These are phyloP conservation scores for Rugonectria rugulosa DNA, from an alignment of 2,329 filamentous ascomycete genomes.

Conservation along the genomic window DNA sequence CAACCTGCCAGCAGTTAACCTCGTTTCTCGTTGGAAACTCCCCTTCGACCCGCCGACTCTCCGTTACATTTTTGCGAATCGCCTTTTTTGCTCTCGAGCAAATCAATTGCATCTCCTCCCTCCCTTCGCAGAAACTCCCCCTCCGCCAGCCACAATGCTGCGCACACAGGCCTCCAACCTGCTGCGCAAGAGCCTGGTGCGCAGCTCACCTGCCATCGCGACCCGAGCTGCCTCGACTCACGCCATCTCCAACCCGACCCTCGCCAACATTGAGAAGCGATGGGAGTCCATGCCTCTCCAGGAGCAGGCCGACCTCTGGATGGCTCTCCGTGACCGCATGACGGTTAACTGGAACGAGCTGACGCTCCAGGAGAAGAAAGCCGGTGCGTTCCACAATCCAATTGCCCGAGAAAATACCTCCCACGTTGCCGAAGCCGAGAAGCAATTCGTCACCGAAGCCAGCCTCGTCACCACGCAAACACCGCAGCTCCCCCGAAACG, in stretches of 20 bases:
- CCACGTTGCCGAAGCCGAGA: slow-evolving; percentile 42
- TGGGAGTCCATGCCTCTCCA: slow-evolving; percentile 98
- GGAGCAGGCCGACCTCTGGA: slow-evolving; percentile 99
- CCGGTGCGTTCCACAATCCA: slow-evolving; percentile 73
- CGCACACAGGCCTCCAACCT: slow-evolving; percentile 61
- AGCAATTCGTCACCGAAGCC: slow-evolving; percentile 13
- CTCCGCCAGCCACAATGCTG: slow-evolving; percentile 54
- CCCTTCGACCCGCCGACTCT: slow-evolving; percentile 34
- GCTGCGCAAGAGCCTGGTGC: slow-evolving; percentile 58
- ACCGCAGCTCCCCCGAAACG: slow-evolving; percentile 3
- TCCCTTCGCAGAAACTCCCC: slow-evolving; percentile 16
- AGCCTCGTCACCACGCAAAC: slow-evolving; percentile 13
- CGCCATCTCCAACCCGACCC: slow-evolving; percentile 96
- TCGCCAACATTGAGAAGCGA: slow-evolving; percentile 98
- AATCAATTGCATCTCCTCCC: slow-evolving; percentile 45
- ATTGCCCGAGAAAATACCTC: slow-evolving; percentile 46
- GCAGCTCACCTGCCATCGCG: slow-evolving; percentile 56
- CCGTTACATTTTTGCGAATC: slow-evolving; percentile 17
- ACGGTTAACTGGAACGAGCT: slow-evolving; percentile 96
- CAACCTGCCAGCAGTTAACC: slow-evolving; percentile 34
- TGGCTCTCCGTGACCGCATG: slow-evolving; percentile 97
- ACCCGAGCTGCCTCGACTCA: slow-evolving; percentile 73
- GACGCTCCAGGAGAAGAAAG: slow-evolving; percentile 98
- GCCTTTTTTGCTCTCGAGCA: slow-evolving; percentile 29
- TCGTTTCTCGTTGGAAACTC: slow-evolving; percentile 33